Evolutionary conservation across 345 rosid species (phyloP).

Genomic region (Anacardium occidentale): DNA sequence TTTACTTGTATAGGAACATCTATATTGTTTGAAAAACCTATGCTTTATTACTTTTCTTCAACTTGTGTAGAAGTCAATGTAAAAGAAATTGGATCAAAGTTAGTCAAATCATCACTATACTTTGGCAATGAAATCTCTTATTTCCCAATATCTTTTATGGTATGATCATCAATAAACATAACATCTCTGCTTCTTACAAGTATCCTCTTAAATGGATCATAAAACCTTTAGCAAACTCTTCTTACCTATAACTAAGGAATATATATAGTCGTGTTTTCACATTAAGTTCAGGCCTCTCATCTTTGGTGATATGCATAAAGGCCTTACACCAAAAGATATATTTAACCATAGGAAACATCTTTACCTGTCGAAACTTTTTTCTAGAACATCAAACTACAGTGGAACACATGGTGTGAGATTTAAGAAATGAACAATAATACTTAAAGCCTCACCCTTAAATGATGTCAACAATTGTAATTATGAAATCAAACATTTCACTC

Average conservation of each 20-base stretch:
- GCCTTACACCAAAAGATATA: background rate
- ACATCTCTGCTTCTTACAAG: too few species aligned
- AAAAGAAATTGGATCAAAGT: too few species aligned
- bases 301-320: background rate
- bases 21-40: too few species aligned
- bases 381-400: background rate
- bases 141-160: too few species aligned
- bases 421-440: background rate
- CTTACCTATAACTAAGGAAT: background rate
- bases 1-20: too few species aligned
- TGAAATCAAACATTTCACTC: background rate
- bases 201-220: too few species aligned
- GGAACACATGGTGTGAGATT: background rate
- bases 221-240: too few species aligned
- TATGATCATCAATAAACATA: too few species aligned
- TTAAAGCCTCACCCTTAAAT: background rate
- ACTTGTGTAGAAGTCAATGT: too few species aligned
- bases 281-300: background rate
- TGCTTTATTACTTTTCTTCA: too few species aligned
- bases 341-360: background rate
- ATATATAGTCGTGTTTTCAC: background rate
- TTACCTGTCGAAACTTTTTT: background rate
- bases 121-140: too few species aligned
- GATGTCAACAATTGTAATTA: background rate
- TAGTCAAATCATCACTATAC: too few species aligned